Conservation (phyloP, 768 basidiomycete species). For the Psilocybe cyanescens region DNA sequence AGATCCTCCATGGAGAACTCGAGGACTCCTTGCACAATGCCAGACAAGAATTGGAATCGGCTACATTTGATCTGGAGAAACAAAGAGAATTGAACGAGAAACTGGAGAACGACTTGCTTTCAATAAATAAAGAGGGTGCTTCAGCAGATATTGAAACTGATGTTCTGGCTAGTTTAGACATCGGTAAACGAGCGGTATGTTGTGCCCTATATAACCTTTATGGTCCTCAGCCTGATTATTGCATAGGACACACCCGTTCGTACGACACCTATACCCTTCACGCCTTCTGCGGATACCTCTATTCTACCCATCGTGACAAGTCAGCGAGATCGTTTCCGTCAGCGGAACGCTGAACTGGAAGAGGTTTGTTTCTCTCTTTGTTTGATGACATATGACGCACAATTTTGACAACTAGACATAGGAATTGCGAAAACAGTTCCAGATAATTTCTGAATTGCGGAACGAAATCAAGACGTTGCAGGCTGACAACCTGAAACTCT, state of each 20-base stretch:
- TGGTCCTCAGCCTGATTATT: not conserved
- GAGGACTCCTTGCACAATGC: constrained; percentile 65
- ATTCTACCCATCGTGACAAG: constrained; percentile 99
- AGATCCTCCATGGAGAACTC: constrained; percentile 87
- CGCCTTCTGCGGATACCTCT: constrained; percentile 83
- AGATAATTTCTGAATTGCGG: constrained; percentile 92
- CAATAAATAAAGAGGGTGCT: constrained; percentile 67
- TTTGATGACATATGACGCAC: not conserved
- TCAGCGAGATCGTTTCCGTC: constrained; percentile 96
- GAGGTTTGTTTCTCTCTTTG: constrained; percentile 57
- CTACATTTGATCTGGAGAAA: constrained; percentile 72
- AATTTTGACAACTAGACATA: constrained; percentile 31
- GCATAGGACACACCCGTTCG: constrained; percentile 39
- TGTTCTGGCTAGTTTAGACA: constrained; percentile 71
- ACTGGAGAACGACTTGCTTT: constrained; percentile 88
- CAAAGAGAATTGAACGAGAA: constrained; percentile 84
- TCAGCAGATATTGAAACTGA: constrained; percentile 46
- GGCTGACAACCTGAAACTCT: constrained; percentile 94
- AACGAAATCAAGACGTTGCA: constrained; percentile 91
- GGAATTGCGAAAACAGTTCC: constrained; percentile 96
- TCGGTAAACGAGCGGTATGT: constrained; percentile 62
- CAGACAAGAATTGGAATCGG: constrained; percentile 59
- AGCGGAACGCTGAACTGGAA: constrained; percentile 95
- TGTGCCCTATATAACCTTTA: not conserved
- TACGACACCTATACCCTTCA: constrained; percentile 71